Evolutionary conservation across 164 flowering plant species (phyloP).

Genomic region (Protea cynaroides): DNA sequence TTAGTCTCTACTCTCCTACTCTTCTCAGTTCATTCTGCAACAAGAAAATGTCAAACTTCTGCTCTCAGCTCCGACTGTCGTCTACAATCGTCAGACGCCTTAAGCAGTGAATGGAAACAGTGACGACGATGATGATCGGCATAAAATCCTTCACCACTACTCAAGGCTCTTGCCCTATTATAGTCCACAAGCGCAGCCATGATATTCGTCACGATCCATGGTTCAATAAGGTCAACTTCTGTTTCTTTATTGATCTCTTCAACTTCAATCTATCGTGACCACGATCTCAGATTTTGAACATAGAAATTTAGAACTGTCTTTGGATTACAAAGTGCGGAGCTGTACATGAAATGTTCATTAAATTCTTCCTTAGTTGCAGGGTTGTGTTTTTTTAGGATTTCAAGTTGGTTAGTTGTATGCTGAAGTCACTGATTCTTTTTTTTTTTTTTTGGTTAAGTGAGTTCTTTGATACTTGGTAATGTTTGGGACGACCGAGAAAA

Average conservation of each 20-base stretch:
- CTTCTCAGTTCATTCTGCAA: too few species aligned
- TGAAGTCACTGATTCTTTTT: too few species aligned
- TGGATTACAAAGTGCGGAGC: background rate
- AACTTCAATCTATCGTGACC: background rate
- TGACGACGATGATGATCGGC: slow-evolving; percentile 7
- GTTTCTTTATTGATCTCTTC: background rate
- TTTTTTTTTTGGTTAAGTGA: too few species aligned
- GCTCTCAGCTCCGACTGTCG: slow-evolving; percentile 37
- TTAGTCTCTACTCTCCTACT: too few species aligned
- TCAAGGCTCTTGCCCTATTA: slow-evolving; percentile 84
- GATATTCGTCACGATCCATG: slow-evolving; percentile 99
- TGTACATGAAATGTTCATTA: too few species aligned
- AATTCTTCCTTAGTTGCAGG: too few species aligned
- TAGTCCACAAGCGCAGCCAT: slow-evolving; percentile 79
- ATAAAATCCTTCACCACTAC: slow-evolving; percentile 66
- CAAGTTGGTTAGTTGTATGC: too few species aligned
- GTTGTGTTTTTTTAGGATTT: background rate
- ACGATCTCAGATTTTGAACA: background rate
- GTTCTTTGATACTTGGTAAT: too few species aligned
- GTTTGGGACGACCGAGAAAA: too few species aligned
- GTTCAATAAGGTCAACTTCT: slow-evolving; percentile 76
- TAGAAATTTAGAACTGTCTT: background rate
- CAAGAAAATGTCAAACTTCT: slow-evolving; percentile 23
- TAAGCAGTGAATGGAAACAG: slow-evolving; percentile 17
- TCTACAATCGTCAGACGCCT: slow-evolving; percentile 44